These are phyloP conservation scores for Phlebiopsis flavidoalba DNA, from an alignment of 768 basidiomycete genomes.

Conservation along the genomic window DNA sequence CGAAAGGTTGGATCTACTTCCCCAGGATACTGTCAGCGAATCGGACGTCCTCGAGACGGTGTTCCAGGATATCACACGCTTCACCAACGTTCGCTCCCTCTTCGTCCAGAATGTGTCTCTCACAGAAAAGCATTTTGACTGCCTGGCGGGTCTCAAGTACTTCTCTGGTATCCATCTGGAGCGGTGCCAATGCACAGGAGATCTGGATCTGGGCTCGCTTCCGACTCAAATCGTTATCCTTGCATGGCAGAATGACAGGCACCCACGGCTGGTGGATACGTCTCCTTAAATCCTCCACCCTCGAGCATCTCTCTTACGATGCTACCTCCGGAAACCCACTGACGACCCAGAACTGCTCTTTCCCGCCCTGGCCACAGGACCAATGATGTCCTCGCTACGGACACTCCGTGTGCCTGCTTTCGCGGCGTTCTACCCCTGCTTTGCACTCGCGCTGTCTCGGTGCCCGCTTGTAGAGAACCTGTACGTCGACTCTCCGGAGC, in stretches of 20 bases:
- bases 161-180: conserved; percentile 6
- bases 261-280: conserved; percentile 12
- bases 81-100: conserved; percentile 4
- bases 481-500: not conserved
- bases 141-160: not conserved
- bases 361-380: conserved; percentile 3
- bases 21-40: not conserved
- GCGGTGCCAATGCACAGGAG: conserved; percentile 1
- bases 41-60: not conserved
- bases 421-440: conserved; percentile 4
- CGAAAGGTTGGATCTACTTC: not conserved
- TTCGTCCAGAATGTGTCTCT: not conserved
- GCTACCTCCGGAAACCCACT: not conserved
- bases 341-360: conserved; percentile 3
- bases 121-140: not conserved
- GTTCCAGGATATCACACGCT: not conserved
- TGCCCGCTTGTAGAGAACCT: conserved; percentile 6
- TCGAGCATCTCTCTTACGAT: conserved; percentile 8
- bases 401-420: conserved; percentile 4
- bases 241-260: conserved; percentile 8
- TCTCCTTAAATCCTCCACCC: not conserved
- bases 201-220: conserved; percentile 1
- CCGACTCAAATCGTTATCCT: not conserved
- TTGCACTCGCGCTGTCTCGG: conserved; percentile 1
- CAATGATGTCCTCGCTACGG: not conserved